Conservation (phyloP, 139 green algal species). For the Chlorella sp. region DNA sequence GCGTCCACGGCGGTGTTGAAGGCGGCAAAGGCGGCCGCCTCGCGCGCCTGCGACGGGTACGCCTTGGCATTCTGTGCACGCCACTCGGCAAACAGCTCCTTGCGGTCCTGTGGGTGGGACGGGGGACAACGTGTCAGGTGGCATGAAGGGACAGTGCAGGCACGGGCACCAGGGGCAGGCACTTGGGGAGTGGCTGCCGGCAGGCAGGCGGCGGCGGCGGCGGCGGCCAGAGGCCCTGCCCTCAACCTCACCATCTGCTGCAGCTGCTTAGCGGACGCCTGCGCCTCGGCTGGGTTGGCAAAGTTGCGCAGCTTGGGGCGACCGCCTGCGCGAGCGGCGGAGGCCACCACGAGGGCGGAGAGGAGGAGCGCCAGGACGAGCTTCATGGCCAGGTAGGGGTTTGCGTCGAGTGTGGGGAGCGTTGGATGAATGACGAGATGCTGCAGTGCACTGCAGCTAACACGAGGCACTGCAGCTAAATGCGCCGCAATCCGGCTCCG, state of each 20-base stretch:
- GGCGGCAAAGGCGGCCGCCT: neutral
- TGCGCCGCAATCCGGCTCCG: no score
- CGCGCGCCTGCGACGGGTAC: neutral
- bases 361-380: neutral
- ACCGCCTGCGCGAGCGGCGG: neutral
- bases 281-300: neutral
- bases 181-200: no score
- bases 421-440: no score
- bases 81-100: neutral
- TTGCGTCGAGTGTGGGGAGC: no score
- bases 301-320: slow-evolving; percentile 1
- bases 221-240: no score
- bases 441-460: no score
- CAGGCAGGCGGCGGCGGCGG: no score
- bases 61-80: neutral
- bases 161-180: no score
- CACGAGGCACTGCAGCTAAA: no score
- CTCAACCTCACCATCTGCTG: neutral
- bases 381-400: neutral
- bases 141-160: no score
- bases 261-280: neutral
- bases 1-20: no score
- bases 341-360: neutral
- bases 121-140: no score
- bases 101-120: neutral